Base-by-base conservation (phyloP, 176 grass and related monocot species). In the Oryza punctata region DNA sequence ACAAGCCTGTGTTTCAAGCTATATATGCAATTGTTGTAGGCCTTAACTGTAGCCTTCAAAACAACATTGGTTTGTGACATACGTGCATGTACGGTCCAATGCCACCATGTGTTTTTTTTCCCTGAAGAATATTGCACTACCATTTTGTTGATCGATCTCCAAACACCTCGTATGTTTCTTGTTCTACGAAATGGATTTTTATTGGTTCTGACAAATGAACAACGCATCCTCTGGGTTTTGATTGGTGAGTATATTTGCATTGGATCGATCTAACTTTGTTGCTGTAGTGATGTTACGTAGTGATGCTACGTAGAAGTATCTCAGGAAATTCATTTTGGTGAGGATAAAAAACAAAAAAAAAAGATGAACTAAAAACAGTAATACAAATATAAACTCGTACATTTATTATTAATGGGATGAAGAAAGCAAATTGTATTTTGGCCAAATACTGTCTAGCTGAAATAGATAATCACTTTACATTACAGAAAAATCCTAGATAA, bases 21-120 rank as follows among this genome's bases (percentile, higher is more conserved):
- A 38, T 7, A 33, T 18, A 27, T 29, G 5, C 26, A 61, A 33
- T 15, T 73, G 69, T 63, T 67, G 27, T 3, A 30, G 38, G 24
- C 40, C 16, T 47, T 37, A 11, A 77, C 70, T 81, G 57, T 45
- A 88, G 67, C 44, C 60, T 67, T 84, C 59, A 73, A 69, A 54
- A 13, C 61, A 60, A 76, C 29, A 43, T 85, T 77, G 44, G 30
- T 3, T 35, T 54, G 10, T 23, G 30, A 41, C 73, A 26, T 38
- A 57, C 21, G 45, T 29, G 26, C 3, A 77, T 72, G 52, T 57
- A 54, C 4, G 19, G 32, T 70, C 71, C 21, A 71, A 14, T 35
- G 75, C 3, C 21, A 85, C 18, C 11, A 25, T 60, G 7, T 60
- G 19, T 60, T 59, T 8, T 23, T 23, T 23, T 7, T 4, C 16